Evolutionary conservation across 257 asterid species (phyloP), one percentile per base, ranked within the genome.

Genomic region (Solanum chaucha): DNA sequence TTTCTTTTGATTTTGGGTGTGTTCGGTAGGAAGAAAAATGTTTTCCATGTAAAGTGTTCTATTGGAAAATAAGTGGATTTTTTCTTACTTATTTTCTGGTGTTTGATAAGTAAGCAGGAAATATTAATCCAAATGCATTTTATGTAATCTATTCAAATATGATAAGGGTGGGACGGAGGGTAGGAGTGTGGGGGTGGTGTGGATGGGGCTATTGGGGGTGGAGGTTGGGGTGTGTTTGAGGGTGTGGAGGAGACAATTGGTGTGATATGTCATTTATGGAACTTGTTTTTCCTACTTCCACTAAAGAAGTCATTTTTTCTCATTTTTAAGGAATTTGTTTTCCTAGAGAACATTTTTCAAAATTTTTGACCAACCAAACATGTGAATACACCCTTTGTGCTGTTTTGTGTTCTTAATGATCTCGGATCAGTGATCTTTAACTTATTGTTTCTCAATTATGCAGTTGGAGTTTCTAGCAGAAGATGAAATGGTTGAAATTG

Each of bases 381-480:
- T 0, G 28, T 28, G 28, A 28, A 34, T 1, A 72, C 80, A 19
- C 8, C 46, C 26, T 34, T 14, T 78, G 38, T 78, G 84, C 19
- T 78, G 59, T 46, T 46, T 78, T 34, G 0, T 46, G 65, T 81
- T 81, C 28, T 28, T 81, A 26, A 10, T 48, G 19, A 30, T 81
- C 26, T 81, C 0, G 0, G 15, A 81, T 32, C 26, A 0, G 64
- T 78, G 84, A 26, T 26, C 1, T 28, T 81, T 9, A 81, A 19
- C 68, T 84, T 24, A 17, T 59, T 51, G 67, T 81, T 70, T 85
- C 24, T 85, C 40, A 78, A 73, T 89, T 59, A 32, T 61, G 92
- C 93, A 95, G 99, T 48, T 97, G 93, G 98, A 97, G 94, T 97
- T 97, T 93, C 93, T 97, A 20, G 97, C 99, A 2, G 99, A 97